Conservation (phyloP, 179 eudicot species). For the Vitellaria paradoxa region DNA sequence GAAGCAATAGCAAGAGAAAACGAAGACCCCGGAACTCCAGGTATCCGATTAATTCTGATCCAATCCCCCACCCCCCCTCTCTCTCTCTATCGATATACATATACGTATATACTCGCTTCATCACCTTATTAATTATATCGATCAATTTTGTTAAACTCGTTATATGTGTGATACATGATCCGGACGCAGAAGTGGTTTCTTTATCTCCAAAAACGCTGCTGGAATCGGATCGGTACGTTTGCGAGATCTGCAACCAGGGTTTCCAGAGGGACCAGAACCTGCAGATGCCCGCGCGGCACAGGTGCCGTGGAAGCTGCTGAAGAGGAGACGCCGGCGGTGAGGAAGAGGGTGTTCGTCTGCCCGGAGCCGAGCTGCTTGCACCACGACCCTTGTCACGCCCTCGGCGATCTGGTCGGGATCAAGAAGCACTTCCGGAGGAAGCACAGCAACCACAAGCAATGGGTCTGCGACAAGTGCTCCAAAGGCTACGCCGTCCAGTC, state of each 20-base stretch:
- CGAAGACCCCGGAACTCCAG: constrained; percentile 74
- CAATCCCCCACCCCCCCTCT: too few species aligned
- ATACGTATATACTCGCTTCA: too few species aligned
- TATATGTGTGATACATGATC: constrained; percentile 27
- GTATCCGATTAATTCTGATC: constrained; percentile 16
- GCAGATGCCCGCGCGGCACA: constrained; percentile 65
- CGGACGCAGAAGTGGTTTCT: constrained; percentile 69
- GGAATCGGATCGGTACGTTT: constrained; percentile 60
- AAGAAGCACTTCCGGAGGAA: constrained; percentile 60
- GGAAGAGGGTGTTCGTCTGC: constrained; percentile 55
- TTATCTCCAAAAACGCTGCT: constrained; percentile 55
- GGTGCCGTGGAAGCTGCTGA: constrained; percentile 59
- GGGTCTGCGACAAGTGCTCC: constrained; percentile 62
- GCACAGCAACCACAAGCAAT: constrained; percentile 61
- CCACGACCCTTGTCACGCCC: constrained; percentile 67
- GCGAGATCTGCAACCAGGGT: constrained; percentile 75
- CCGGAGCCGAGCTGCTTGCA: constrained; percentile 67
- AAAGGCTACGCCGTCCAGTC: constrained; percentile 69
- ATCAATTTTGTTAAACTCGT: background rate
- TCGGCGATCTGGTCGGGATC: constrained; percentile 63
- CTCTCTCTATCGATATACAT: background rate
- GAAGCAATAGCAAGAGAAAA: constrained; percentile 45
- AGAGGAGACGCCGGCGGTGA: constrained; percentile 49
- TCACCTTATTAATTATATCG: too few species aligned
- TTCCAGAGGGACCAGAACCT: constrained; percentile 68